Conservation (phyloP, 305 asterid genomes). For the Solanum chacoense region DNA sequence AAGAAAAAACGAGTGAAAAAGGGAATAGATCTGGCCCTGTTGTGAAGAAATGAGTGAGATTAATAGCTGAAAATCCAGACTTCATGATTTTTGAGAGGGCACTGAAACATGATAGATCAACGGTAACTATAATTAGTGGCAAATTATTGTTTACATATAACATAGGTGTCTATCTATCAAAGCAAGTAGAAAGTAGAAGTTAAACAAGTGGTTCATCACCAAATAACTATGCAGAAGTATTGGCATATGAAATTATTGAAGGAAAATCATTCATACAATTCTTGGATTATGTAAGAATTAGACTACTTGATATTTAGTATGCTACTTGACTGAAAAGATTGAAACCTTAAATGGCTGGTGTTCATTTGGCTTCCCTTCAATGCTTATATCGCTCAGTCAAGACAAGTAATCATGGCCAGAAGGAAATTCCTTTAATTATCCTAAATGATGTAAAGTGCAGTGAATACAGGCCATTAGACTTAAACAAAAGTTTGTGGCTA, state of each 20-base stretch:
- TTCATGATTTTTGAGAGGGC: slow-evolving; percentile 82
- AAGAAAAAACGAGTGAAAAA: not conserved
- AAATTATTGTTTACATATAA: not conserved
- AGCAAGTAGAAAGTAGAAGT: not conserved
- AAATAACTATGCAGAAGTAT: not conserved
- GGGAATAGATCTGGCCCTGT: slow-evolving; percentile 62
- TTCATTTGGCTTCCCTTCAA: not conserved
- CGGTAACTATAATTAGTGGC: slow-evolving; percentile 9
- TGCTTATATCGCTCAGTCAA: not conserved
- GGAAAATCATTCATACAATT: not conserved
- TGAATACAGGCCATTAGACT: not conserved
- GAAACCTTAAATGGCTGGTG: not conserved
- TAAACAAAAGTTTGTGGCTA: not conserved
- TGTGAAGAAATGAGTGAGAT: slow-evolving; percentile 83
- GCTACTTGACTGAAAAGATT: not conserved
- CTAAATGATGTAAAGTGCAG: not conserved
- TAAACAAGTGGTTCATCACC: not conserved
- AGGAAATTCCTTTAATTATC: not conserved
- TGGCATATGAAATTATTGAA: not conserved
- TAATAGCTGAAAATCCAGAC: slow-evolving; percentile 85
- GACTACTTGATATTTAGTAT: not conserved
- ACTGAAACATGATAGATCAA: slow-evolving; percentile 27
- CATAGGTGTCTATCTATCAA: not conserved
- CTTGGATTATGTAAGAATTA: not conserved
- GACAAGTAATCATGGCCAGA: not conserved